Percentiles rank a stretch among this genome's conserved stretches.
These are phyloP conservation scores for Fusarium brevicatenulatum DNA, from an alignment of 2,329 filamentous ascomycete genomes.

Conservation along the genomic window DNA sequence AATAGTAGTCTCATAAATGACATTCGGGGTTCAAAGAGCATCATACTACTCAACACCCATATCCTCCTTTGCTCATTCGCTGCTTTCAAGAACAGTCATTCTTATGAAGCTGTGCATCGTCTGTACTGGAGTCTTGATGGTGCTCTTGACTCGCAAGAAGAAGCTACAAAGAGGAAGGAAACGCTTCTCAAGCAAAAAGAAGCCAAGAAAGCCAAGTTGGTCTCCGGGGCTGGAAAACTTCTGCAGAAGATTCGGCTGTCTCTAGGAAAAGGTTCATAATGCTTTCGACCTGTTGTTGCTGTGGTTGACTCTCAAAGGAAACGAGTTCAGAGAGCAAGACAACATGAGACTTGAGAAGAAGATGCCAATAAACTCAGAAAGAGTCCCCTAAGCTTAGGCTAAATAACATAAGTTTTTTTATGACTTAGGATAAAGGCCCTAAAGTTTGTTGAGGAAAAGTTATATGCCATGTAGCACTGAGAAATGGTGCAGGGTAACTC, in stretches of 20 bases:
- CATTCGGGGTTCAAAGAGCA: neutral
- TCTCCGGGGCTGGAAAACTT: neutral
- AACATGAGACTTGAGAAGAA: too few species aligned
- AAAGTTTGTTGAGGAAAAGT: neutral
- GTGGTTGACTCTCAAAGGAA: neutral
- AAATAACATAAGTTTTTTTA: too few species aligned
- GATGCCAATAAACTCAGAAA: neutral
- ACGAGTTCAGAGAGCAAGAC: neutral
- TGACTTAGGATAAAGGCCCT: too few species aligned
- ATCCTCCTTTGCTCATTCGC: neutral
- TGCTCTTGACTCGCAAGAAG: neutral
- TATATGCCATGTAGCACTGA: neutral
- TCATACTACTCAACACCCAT: neutral
- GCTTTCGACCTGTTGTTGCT: neutral
- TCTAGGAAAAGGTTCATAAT: neutral
- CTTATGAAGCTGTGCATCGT: neutral
- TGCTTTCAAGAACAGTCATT: neutral
- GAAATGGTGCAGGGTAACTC: neutral
- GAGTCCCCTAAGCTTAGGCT: too few species aligned
- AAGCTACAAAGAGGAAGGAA: neutral
- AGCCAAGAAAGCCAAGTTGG: neutral
- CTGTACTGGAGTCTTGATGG: neutral
- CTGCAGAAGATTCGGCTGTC: neutral
- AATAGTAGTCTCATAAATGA: neutral
- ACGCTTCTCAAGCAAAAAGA: neutral